Conservation (phyloP, 345 rosid genomes). For the Camelina neglecta region DNA sequence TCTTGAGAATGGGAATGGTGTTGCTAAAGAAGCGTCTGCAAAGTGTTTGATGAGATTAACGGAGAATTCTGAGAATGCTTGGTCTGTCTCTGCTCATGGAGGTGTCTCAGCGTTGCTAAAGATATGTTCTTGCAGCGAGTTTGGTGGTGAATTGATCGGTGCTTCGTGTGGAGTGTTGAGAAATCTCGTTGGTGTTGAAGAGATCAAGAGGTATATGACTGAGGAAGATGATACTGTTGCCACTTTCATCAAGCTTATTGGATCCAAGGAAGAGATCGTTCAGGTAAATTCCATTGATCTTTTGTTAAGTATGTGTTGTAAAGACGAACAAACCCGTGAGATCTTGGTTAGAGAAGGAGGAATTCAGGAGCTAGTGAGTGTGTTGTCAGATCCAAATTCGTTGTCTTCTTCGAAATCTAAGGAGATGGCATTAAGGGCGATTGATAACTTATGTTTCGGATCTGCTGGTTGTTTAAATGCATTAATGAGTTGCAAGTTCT, state of each 20-base stretch:
- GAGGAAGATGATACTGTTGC: conserved; percentile 71
- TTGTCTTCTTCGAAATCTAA: conserved; percentile 60
- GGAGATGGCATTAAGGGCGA: conserved; percentile 66
- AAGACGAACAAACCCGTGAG: conserved; percentile 66
- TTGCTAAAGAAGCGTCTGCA: conserved; percentile 61
- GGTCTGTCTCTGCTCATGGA: conserved; percentile 97
- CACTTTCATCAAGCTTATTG: conserved; percentile 64
- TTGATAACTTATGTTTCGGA: conserved; percentile 74
- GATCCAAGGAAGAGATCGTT: conserved; percentile 70
- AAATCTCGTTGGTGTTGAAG: conserved; percentile 82
- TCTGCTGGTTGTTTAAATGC: conserved; percentile 50
- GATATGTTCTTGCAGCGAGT: conserved; percentile 57
- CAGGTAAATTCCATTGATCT: conserved; percentile 77
- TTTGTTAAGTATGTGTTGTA: conserved; percentile 61
- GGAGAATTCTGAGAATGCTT: conserved; percentile 82
- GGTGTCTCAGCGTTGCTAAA: conserved; percentile 83
- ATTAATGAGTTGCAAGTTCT: conserved; percentile 59
- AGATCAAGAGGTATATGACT: conserved; percentile 78
- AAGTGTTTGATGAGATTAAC: conserved; percentile 73
- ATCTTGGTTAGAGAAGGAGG: conserved; percentile 70
- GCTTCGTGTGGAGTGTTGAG: conserved; percentile 74
- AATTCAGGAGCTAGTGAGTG: conserved; percentile 55
- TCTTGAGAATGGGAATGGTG: conserved; percentile 61
- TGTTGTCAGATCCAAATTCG: conserved; percentile 61
- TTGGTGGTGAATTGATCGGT: conserved; percentile 54